phyloP scores from a whole-genome alignment of 768 basidiomycete species.

The Panellus pusillus region DNA sequence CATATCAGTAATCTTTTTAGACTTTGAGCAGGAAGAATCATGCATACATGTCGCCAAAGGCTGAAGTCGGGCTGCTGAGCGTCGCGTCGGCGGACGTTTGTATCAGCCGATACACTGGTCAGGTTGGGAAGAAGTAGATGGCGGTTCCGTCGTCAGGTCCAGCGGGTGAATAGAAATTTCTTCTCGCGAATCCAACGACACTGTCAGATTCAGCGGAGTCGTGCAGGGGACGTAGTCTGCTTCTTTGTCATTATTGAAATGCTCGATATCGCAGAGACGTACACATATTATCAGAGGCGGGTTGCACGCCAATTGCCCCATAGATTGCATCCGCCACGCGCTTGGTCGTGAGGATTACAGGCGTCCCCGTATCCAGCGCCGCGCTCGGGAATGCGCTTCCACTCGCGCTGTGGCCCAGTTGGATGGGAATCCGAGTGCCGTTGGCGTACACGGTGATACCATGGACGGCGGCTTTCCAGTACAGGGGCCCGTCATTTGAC shows the following conservation, averaged over 20 bases:
- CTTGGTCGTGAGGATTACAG: conserved; percentile 61
- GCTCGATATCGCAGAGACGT: neutral
- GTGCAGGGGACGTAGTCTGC: conserved; percentile 75
- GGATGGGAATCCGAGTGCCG: conserved; percentile 9
- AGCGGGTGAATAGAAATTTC: conserved; percentile 72
- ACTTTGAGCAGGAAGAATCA: conserved; percentile 13
- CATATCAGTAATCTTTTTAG: too few relatives aligned
- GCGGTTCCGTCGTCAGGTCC: conserved; percentile 59
- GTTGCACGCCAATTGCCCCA: conserved; percentile 66
- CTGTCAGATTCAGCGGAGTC: conserved; percentile 68
- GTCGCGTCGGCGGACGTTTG: conserved; percentile 48
- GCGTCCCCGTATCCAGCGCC: conserved; percentile 72
- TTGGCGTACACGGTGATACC: conserved; percentile 58
- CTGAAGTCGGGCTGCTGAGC: conserved; percentile 35
- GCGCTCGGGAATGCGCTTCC: conserved; percentile 51
- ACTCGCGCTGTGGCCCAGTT: conserved; percentile 28
- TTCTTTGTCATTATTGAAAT: conserved; percentile 7
- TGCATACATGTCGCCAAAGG: conserved; percentile 55
- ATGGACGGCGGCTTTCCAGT: conserved; percentile 62
- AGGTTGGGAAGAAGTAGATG: conserved; percentile 39
- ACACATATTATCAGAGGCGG: conserved; percentile 64
- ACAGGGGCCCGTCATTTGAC: conserved; percentile 48
- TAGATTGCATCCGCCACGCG: conserved; percentile 74
- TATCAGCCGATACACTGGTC: conserved; percentile 61
- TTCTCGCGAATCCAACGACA: conserved; percentile 59